A percentile compares a stretch with the other conserved stretches of the same genome.
Conservation (phyloP, 495 filamentous ascomycete genomes). For the Penicillium salamii region DNA sequence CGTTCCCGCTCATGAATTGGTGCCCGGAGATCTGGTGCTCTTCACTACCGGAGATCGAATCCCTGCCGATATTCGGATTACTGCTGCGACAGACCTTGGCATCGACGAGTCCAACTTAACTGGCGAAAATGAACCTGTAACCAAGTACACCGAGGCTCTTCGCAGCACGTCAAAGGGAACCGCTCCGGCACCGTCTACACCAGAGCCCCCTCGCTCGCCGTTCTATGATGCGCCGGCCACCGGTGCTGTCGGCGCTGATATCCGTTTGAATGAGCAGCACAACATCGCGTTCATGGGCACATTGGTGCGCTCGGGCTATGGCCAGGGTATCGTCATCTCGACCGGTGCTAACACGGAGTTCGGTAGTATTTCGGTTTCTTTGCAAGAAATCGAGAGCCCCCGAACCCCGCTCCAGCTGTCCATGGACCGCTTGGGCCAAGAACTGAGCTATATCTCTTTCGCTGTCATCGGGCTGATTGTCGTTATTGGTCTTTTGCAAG, state of each 20-base stretch:
- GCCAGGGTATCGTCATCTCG: slow-evolving; percentile 91
- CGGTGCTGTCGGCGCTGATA: slow-evolving; percentile 62
- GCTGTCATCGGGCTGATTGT: slow-evolving; percentile 92
- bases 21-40: slow-evolving; percentile 86
- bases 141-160: slow-evolving; percentile 67
- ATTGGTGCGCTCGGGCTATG: slow-evolving; percentile 91
- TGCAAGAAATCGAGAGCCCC: slow-evolving; percentile 92
- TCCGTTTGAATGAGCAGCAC: slow-evolving; percentile 61
- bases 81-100: slow-evolving; percentile 76
- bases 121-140: slow-evolving; percentile 90
- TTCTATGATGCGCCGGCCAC: slow-evolving; percentile 59
- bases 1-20: slow-evolving; percentile 80
- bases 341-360: slow-evolving; percentile 93
- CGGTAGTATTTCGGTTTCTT: slow-evolving; percentile 88
- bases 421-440: slow-evolving; percentile 95
- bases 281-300: slow-evolving; percentile 99
- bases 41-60: slow-evolving; percentile 96
- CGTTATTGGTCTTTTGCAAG: slow-evolving; percentile 81
- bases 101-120: slow-evolving; percentile 98
- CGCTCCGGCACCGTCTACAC: slow-evolving; percentile 21
- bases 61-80: slow-evolving; percentile 94
- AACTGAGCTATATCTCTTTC: slow-evolving; percentile 94
- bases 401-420: slow-evolving; percentile 88
- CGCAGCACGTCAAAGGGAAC: slow-evolving; percentile 20
- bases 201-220: slow-evolving; percentile 50